phyloP scores from a whole-genome alignment of 2,329 filamentous ascomycete species.

The Hawksworthiomyces lignivorus region DNA sequence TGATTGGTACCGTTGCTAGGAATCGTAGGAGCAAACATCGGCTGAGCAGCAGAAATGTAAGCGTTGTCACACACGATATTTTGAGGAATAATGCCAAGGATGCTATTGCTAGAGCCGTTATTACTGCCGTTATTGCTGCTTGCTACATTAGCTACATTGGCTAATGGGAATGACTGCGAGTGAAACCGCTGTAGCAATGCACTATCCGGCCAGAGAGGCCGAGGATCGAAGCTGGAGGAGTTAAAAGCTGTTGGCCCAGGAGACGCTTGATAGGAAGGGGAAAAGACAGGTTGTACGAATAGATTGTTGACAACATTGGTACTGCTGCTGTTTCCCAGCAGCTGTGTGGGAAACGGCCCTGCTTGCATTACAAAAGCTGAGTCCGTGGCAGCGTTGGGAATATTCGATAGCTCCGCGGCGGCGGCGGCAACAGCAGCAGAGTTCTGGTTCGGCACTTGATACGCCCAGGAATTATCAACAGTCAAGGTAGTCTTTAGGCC shows the following conservation, averaged over 20 bases:
- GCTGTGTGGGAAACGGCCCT: not conserved
- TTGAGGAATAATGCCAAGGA: constrained; percentile 25
- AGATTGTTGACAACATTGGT: constrained; percentile 15
- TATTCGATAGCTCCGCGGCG: constrained; percentile 10
- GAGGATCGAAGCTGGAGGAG: constrained; percentile 28
- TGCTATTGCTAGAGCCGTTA: not conserved
- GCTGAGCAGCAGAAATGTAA: constrained; percentile 22
- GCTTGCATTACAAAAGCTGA: constrained; percentile 6
- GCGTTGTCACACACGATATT: constrained; percentile 26
- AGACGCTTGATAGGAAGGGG: constrained; percentile 27
- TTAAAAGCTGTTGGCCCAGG: constrained; percentile 33
- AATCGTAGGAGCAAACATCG: constrained; percentile 12
- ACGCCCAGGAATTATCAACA: too few species aligned
- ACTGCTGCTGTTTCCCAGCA: not conserved
- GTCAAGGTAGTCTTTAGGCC: too few species aligned
- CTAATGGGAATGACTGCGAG: constrained; percentile 16
- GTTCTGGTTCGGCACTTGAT: too few species aligned
- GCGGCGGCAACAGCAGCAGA: not conserved
- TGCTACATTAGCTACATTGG: constrained; percentile 14
- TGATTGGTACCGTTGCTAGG: constrained; percentile 9
- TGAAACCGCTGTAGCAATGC: constrained; percentile 25
- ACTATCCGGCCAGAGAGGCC: constrained; percentile 29
- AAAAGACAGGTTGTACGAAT: constrained; percentile 21
- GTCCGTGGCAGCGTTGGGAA: not conserved
- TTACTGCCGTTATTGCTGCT: constrained; percentile 1